Base-by-base conservation (phyloP, 2,329 filamentous ascomycete genomes). In the Cordyceps fumosorosea region DNA sequence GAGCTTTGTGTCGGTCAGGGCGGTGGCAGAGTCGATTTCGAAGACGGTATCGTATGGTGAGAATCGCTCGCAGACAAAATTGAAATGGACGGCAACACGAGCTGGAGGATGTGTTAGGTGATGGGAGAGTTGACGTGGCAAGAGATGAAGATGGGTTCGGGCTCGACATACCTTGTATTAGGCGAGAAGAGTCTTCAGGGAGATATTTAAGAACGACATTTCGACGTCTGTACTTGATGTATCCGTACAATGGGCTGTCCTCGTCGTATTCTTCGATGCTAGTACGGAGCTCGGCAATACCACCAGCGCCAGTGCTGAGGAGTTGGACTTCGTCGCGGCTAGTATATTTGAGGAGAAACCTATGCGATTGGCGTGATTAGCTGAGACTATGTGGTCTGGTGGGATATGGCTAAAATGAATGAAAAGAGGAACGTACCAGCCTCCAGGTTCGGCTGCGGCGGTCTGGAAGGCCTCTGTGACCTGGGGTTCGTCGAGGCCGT, bases 161-260 rank as follows among this genome's bases (percentile, higher is more conserved):
- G 53, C 44, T 32, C 47, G 1, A 37, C 85, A 68, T 76, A 96
- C 95, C 95, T 89, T 96, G 90, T 60, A 99, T 81, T 61, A 99
- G 80, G 69, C 95, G 85, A 65, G 95, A 98, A 67, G 93, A 93
- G 64, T 88, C 90, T 64, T 96, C 91, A 1, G 93, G 95, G 65
- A 96, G 83, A 74, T 95, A 96, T 78, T 95, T 97, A 74, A 99
- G 84, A 64, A 99, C 78, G 55, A 98, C 89, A 75, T 92, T 97
- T 72, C 92, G 86, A 72, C 93, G 87, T 62, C 93, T 84, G 75
- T 97, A 98, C 69, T 90, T 87, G 68, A 99, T 78, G 72, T 97
- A 91, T 59, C 95, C 95, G 72, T 96, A 99, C 54, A 99, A 80
- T 24, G 95, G 95, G 65, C 91, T 95, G 61, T 85, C 84, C 66